phyloP scores from a whole-genome alignment of 306 rosid species.

The Fagus crenata region DNA sequence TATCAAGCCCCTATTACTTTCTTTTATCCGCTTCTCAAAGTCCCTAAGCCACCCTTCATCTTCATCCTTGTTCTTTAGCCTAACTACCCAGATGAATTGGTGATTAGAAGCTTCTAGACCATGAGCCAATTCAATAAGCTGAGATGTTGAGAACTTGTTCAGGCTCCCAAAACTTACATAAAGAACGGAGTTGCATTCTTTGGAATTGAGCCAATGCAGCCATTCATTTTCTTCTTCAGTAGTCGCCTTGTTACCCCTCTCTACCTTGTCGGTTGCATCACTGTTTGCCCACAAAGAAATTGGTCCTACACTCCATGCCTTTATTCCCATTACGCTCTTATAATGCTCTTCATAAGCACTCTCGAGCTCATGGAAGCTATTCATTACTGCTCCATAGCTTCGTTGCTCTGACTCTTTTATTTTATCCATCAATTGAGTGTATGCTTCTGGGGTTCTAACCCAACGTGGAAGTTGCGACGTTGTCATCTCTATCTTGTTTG shows the following conservation, averaged over 20 bases:
- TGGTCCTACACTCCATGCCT: conserved; percentile 43
- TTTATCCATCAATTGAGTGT: too few relatives aligned
- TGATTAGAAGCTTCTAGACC: background rate
- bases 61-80: background rate
- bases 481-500: conserved; percentile 36
- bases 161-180: conserved; percentile 15
- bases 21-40: background rate
- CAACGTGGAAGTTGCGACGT: conserved; percentile 36
- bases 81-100: conserved; percentile 16
- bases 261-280: conserved; percentile 25
- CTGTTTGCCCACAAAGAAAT: conserved; percentile 38
- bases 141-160: conserved; percentile 8
- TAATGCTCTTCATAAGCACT: too few relatives aligned
- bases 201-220: conserved; percentile 35
- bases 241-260: conserved; percentile 26
- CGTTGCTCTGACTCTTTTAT: too few relatives aligned
- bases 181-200: conserved; percentile 24
- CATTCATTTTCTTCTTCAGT: conserved; percentile 27
- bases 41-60: background rate
- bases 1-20: background rate
- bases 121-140: conserved; percentile 14
- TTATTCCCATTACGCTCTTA: conserved; percentile 15
- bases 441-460: too few relatives aligned
- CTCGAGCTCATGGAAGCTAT: too few relatives aligned
- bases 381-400: too few relatives aligned